Percentiles rank a stretch among this genome's conserved stretches.
These are phyloP conservation scores for Drechslera avenae DNA, from an alignment of 2,329 filamentous ascomycete genomes.

Conservation along the genomic window DNA sequence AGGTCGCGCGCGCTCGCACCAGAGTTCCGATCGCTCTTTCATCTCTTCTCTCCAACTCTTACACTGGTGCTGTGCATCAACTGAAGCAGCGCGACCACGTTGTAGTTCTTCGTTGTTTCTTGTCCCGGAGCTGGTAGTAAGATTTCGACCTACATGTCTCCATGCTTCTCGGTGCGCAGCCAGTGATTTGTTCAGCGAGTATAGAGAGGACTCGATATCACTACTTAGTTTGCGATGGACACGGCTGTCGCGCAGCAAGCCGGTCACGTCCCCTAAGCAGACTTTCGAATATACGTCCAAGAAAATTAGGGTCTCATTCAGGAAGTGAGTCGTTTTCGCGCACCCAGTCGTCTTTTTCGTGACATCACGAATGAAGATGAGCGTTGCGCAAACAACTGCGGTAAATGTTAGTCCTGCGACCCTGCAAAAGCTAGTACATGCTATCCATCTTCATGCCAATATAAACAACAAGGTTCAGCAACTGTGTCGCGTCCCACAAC, in stretches of 20 bases:
- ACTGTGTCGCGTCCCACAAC: no score
- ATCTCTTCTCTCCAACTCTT: conserved; percentile 19
- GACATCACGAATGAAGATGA: conserved; percentile 24
- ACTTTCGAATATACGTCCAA: conserved; percentile 19
- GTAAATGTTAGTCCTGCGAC: not conserved
- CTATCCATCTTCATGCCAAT: no score
- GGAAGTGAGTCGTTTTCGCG: conserved; percentile 1
- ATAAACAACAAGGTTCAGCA: no score
- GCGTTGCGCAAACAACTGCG: conserved; percentile 18
- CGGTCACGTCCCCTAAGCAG: conserved; percentile 17
- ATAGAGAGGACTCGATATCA: conserved; percentile 16
- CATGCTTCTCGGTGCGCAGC: conserved; percentile 22
- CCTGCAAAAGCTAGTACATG: no score
- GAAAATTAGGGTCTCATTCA: conserved; percentile 16
- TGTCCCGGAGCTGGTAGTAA: not conserved
- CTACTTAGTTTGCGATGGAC: conserved; percentile 8
- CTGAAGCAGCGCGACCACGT: conserved; percentile 4
- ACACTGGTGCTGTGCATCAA: conserved; percentile 2
- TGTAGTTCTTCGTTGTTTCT: not conserved
- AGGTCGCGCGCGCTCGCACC: conserved; percentile 14
- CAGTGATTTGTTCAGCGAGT: conserved; percentile 18
- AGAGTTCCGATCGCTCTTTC: conserved; percentile 15
- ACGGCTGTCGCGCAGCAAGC: conserved; percentile 15
- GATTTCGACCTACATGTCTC: conserved; percentile 8
- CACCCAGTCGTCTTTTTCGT: conserved; percentile 6